These are phyloP conservation scores for Gymnopilus junonius DNA, from an alignment of 768 basidiomycete genomes.

Conservation along the genomic window DNA sequence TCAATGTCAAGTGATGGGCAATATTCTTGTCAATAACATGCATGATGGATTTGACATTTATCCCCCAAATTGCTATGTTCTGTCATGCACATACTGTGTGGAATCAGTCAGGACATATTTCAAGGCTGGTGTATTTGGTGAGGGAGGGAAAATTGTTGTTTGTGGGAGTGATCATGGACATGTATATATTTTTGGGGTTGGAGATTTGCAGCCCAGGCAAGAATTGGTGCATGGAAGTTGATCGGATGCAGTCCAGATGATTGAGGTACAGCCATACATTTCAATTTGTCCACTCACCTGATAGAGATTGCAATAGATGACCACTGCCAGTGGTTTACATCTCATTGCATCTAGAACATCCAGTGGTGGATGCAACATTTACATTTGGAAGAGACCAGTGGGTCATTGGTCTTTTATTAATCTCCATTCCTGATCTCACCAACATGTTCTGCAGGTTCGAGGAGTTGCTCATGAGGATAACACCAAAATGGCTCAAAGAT, in stretches of 20 bases:
- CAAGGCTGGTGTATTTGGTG: not conserved
- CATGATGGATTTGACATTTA: not conserved
- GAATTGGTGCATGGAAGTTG: not conserved
- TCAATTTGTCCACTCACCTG: not conserved
- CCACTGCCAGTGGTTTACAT: not conserved
- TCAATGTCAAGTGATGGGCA: not conserved
- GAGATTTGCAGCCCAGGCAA: not conserved
- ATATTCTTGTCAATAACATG: not conserved
- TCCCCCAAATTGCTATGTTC: not conserved
- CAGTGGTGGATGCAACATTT: not conserved
- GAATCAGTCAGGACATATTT: not conserved
- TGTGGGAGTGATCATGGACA: not conserved
- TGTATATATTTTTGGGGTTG: not conserved
- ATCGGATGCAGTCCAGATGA: not conserved
- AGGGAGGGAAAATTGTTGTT: not conserved
- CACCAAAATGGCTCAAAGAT: too few species aligned
- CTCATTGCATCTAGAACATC: not conserved
- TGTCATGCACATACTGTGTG: not conserved
- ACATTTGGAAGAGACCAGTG: not conserved
- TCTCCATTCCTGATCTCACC: too few species aligned
- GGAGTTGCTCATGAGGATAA: too few species aligned
- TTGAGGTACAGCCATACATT: not conserved
- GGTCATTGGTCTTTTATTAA: too few species aligned
- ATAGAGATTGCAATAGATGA: not conserved
- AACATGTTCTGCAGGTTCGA: too few species aligned